Conservation (phyloP, 2,329 filamentous ascomycete species). For the Paraphoma chrysanthemicola region DNA sequence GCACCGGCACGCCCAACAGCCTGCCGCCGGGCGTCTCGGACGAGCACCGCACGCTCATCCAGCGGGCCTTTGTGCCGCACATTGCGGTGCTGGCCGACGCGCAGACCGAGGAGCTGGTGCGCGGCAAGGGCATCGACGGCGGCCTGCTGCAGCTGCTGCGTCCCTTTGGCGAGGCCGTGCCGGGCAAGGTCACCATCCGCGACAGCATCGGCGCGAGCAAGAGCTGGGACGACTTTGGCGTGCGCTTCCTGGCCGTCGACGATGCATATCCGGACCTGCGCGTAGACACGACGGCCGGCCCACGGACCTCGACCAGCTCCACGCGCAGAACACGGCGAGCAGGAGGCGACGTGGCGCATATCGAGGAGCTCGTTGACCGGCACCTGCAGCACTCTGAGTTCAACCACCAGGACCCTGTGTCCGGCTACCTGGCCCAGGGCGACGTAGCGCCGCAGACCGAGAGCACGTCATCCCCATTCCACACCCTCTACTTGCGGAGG, state of each 20-base stretch:
- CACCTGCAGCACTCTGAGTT: constrained; percentile 79
- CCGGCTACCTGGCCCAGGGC: constrained; percentile 53
- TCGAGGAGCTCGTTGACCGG: constrained; percentile 81
- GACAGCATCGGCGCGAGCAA: constrained; percentile 87
- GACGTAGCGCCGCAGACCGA: constrained; percentile 24
- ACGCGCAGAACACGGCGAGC: constrained; percentile 46
- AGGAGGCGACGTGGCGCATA: constrained; percentile 67
- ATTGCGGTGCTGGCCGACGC: constrained; percentile 85
- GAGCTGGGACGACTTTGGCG: constrained; percentile 86
- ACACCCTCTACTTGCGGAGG: constrained; percentile 82
- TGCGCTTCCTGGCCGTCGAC: constrained; percentile 81
- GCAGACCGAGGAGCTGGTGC: constrained; percentile 81
- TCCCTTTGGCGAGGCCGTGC: constrained; percentile 87
- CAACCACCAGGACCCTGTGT: constrained; percentile 44
- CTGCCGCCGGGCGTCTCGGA: constrained; percentile 55
- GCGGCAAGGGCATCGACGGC: constrained; percentile 81
- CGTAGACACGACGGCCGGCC: constrained; percentile 30
- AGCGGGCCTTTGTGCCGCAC: constrained; percentile 87
- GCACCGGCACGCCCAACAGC: constrained; percentile 48
- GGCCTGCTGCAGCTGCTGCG: constrained; percentile 86
- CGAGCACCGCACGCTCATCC: constrained; percentile 70
- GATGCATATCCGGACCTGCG: constrained; percentile 54
- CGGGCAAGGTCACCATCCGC: constrained; percentile 86
- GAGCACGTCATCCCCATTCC: constrained; percentile 73
- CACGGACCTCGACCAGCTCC: constrained; percentile 34